Conservation (phyloP, 371 early-diverging fungal species). For the Lichtheimia ramosa region DNA sequence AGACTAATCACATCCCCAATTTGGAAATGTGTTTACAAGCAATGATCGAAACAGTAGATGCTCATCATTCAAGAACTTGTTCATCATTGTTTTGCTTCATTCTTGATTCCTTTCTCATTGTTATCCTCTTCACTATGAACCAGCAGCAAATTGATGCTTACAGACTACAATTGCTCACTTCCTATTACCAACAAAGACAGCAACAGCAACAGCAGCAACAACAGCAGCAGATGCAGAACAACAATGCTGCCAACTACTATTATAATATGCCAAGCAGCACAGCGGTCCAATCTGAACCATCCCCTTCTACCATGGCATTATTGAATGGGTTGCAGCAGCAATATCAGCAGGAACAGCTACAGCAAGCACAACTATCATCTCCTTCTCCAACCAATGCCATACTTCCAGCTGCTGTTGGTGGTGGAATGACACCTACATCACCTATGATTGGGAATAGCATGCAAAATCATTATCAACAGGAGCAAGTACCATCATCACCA, state of each 20-base stretch:
- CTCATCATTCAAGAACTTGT: not conserved
- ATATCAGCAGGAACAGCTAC: conserved; percentile 6
- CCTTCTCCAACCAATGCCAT: not conserved
- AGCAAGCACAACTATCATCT: not conserved
- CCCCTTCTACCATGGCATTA: conserved; percentile 5
- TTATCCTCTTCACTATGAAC: not conserved
- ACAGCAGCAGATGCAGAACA: not conserved
- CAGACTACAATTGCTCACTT: conserved; percentile 8
- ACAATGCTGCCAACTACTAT: not conserved
- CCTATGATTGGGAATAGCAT: not conserved
- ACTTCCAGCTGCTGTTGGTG: not conserved
- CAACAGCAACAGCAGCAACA: conserved; percentile 2
- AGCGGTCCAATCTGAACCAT: not conserved
- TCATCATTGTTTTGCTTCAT: not conserved
- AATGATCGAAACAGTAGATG: not conserved
- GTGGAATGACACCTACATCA: not conserved
- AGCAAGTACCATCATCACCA: too few species aligned
- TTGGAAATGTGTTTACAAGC: not conserved
- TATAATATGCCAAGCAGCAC: not conserved
- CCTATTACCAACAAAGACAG: conserved; percentile 8
- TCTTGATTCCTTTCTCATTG: not conserved
- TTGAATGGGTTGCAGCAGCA: conserved; percentile 8
- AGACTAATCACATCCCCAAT: not conserved
- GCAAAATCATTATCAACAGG: not conserved
- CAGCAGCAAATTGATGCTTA: conserved; percentile 5